Percentiles rank a stretch among this genome's conserved stretches.
Evolutionary conservation across 2,329 filamentous ascomycete genomes (phyloP).

Genomic region (Aspergillus unguis): DNA sequence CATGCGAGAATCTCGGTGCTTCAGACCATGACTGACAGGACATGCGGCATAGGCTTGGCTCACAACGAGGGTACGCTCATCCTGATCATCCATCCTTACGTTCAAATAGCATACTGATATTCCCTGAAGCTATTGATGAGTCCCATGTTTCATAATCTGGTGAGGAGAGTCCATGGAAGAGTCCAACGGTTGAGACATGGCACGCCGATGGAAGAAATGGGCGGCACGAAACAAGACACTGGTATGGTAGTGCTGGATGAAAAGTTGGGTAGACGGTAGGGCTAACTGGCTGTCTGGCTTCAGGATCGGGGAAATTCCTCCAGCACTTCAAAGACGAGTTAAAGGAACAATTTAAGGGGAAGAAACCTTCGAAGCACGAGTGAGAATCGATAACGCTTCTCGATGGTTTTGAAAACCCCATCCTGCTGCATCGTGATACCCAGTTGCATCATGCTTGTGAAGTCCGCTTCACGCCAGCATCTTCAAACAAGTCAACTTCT

Average conservation of each 20-base stretch:
- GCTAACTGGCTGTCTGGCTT: constrained; percentile 5
- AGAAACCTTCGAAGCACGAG: constrained; percentile 31
- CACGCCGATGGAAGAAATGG: constrained; percentile 42
- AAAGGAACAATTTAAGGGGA: constrained; percentile 41
- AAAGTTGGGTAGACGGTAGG: constrained; percentile 2
- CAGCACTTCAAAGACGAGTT: constrained; percentile 43
- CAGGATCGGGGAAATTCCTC: constrained; percentile 33
- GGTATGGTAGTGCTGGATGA: constrained; percentile 20
- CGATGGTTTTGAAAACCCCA: background rate
- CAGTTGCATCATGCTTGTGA: background rate
- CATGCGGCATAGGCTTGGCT: constrained; percentile 33
- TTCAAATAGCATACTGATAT: constrained; percentile 9
- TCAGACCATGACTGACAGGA: constrained; percentile 12
- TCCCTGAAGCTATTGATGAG: constrained; percentile 40
- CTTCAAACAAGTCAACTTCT: no score
- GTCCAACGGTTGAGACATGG: constrained; percentile 43
- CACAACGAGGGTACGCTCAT: constrained; percentile 34
- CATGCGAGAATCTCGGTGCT: background rate
- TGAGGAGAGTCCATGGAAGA: constrained; percentile 42
- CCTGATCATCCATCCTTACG: background rate
- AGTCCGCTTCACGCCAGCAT: no score
- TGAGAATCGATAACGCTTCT: constrained; percentile 12
- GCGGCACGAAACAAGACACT: constrained; percentile 40
- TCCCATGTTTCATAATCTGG: constrained; percentile 43
- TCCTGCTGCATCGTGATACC: background rate